Conservation (phyloP, 2,329 filamentous ascomycete species). For the Gliomastix tumulicola region DNA sequence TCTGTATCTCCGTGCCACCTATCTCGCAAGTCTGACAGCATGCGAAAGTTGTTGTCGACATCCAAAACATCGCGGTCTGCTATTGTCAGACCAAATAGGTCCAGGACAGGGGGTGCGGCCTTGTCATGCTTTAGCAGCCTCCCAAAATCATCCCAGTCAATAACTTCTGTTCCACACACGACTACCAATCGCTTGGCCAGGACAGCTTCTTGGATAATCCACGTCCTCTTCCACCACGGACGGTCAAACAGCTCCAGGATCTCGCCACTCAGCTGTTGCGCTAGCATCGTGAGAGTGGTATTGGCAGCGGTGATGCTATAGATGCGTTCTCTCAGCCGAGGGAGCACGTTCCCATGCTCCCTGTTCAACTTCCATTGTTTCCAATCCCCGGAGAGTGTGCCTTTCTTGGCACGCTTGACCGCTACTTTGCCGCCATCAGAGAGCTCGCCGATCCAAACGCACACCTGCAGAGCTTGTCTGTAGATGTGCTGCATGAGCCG, state of each 20-base stretch:
- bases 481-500: constrained; percentile 6
- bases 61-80: not conserved
- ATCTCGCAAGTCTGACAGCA: not conserved
- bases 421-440: too few species aligned
- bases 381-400: not conserved
- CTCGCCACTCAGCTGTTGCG: not conserved
- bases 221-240: not conserved
- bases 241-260: not conserved
- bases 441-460: constrained; percentile 6
- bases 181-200: not conserved
- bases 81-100: not conserved
- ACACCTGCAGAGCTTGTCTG: constrained; percentile 1
- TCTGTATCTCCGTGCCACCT: not conserved
- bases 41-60: too few species aligned
- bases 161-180: not conserved
- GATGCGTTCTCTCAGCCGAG: too few species aligned
- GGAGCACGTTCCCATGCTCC: not conserved
- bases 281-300: not conserved
- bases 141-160: not conserved
- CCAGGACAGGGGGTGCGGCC: not conserved
- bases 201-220: constrained; percentile 1
- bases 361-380: not conserved
- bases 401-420: too few species aligned
- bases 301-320: too few species aligned
- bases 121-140: not conserved